phyloP scores from a whole-genome alignment of 306 rosid species.

The Acacia melanoxylon region DNA sequence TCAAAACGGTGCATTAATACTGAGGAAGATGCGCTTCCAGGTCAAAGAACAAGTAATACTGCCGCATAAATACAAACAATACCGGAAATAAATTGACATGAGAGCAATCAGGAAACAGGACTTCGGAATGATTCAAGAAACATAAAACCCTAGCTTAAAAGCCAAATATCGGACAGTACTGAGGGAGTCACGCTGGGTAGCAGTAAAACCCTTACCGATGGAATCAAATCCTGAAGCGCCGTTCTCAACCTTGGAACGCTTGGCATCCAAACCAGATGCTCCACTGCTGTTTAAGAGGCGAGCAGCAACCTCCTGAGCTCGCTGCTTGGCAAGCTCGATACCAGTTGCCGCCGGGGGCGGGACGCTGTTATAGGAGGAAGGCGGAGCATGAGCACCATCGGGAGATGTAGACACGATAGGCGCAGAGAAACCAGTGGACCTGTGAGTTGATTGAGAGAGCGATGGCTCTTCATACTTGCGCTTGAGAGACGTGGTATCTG shows the following conservation, averaged over 20 bases:
- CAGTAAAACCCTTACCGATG: conserved; percentile 52
- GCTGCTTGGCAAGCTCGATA: conserved; percentile 85
- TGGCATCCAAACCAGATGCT: conserved; percentile 52
- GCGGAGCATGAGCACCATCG: conserved; percentile 42
- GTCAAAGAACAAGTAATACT: neutral
- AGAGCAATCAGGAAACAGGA: neutral
- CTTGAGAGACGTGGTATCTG: conserved; percentile 53
- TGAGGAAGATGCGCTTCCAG: neutral
- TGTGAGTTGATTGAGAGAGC: conserved; percentile 36
- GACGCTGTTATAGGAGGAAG: conserved; percentile 60
- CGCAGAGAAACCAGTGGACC: conserved; percentile 71
- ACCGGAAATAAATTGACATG: neutral
- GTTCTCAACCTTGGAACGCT: conserved; percentile 82
- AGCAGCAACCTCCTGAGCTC: conserved; percentile 95
- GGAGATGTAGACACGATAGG: conserved; percentile 57
- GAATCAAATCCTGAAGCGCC: conserved; percentile 76
- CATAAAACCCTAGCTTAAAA: neutral
- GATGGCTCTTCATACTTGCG: conserved; percentile 81
- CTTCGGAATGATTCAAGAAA: neutral
- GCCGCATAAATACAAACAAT: neutral
- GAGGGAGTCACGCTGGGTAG: conserved; percentile 29
- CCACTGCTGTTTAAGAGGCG: conserved; percentile 54
- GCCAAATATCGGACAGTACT: neutral
- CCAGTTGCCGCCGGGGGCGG: conserved; percentile 63
- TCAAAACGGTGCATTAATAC: neutral